Evolutionary conservation across 805 yeast genomes (phyloP), one percentile per base, ranked within the genome.

Genomic region (Wickerhamiella spandovensis): DNA sequence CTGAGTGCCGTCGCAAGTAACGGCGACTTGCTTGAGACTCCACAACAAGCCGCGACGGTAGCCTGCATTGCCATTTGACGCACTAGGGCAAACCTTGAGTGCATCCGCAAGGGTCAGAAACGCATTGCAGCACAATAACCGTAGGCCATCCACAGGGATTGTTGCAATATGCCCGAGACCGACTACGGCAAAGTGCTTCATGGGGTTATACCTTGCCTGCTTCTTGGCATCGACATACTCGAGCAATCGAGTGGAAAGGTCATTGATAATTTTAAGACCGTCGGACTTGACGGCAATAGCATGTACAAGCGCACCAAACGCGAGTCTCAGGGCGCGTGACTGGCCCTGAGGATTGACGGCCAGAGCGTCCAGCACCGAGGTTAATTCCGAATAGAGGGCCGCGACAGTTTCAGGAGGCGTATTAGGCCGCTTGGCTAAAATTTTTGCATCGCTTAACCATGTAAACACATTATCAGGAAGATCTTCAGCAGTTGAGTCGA

Each of bases 131-230:
- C 56, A 37, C 51, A 56, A 47, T 35, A 57, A 59, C 2, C 56
- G 51, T 50, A 56, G 51, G n/a, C 50, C 49, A 24, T 37, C 38
- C 12, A 49, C 44, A 17, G 50, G 32, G 21, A 45, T 43, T 28
- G 37, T 43, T 12, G 53, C 48, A 12, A 57, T 44, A 18, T 47
- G 48, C 3, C 60, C 60, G 21, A 57, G 50, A 1, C 57, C 57
- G 4, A 56, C 46, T 37, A 57, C 53, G 3, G 59, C 58, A 21
- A 57, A 49, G 38, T 53, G 55, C 32, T 57, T 57, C 60, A 57
- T 57, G 6, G 58, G 53, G 25, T 56, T 58, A 48, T 52, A 56
- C 30, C 44, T 46, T 24, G 35, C 23, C 18, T 43, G 32, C 35
- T 52, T 52, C 25, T 51, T 51, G 13, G 51, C 53, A 24, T 57